Evolutionary conservation across 345 rosid genomes (phyloP), one percentile per base, ranked within the genome.

Genomic region (Bretschneidera sinensis): DNA sequence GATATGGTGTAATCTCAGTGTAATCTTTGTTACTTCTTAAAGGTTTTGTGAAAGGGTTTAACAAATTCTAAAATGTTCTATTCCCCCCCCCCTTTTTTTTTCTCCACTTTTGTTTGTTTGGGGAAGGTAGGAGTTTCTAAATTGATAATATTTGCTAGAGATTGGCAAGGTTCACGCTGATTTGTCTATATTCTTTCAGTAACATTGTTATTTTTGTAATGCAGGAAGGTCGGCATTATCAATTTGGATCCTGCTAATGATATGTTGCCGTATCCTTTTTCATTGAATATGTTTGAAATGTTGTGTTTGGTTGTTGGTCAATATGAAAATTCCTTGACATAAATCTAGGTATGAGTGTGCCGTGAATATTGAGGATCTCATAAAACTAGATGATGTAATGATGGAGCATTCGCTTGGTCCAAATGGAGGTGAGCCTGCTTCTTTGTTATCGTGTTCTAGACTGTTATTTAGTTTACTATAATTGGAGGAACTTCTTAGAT

Each of bases 221-320:
- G 74, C 89, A 88, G 97, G 88, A 94, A 94, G 78, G 92, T 85
- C 69, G 95, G 92, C 28, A 75, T 86, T 39, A 78, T 91, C 76
- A 88, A 95, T 76, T 74, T 95, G 83, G 99, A 91, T 73, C 96
- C 96, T 73, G 99, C 96, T 61, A 91, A 91, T 51, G 91, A 95
- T 68, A 28, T 76, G 1, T 73, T 95, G 59, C 97, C 91, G 94
- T 88, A 94, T 87, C 87, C 91, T 78, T 71, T 24, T 59, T 18
- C 1, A 28, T 52, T n/a, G 1, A 22, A 52, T 8, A 33, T 56
- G 0, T 43, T 45, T 68, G 28, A 17, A 11, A 20, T 47, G 19
- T 10, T 22, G 14, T 21, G 31, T 55, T 24, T 34, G 20, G 1
- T 50, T 66, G 50, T 60, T 33, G 17, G 16, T 51, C 43, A 21